Evolutionary conservation across 1,284 basidiomycete genomes (phyloP).

Genomic region (Cerrena zonata): DNA sequence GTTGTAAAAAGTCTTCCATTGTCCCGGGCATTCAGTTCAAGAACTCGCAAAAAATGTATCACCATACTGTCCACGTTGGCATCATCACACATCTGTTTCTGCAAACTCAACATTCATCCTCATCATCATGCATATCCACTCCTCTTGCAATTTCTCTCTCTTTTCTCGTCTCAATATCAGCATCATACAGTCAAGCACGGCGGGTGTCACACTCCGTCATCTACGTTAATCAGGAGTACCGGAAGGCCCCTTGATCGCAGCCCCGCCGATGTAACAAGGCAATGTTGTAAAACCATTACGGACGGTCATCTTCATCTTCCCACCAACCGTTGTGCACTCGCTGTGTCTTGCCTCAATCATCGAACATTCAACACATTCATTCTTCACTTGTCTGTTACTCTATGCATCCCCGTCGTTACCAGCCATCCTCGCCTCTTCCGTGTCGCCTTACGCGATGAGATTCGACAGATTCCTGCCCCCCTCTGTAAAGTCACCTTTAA

Average conservation of each 20-base stretch:
- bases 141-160: slow-evolving; percentile 38
- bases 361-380: slow-evolving; percentile 37
- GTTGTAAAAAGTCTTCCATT: slow-evolving; percentile 30
- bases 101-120: slow-evolving; percentile 39
- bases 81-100: slow-evolving; percentile 52
- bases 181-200: slow-evolving; percentile 29
- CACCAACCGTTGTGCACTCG: slow-evolving; percentile 26
- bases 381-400: slow-evolving; percentile 43
- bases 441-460: slow-evolving; percentile 40
- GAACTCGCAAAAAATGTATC: slow-evolving; percentile 72
- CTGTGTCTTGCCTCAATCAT: slow-evolving; percentile 22
- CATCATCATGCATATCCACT: slow-evolving; percentile 66
- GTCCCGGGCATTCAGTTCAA: slow-evolving; percentile 20
- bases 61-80: slow-evolving; percentile 59
- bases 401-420: slow-evolving; percentile 43
- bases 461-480: slow-evolving; percentile 29
- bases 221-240: slow-evolving; percentile 5
- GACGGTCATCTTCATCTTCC: slow-evolving; percentile 35
- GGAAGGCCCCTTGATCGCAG: slow-evolving; percentile 14
- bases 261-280: slow-evolving; percentile 17
- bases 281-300: slow-evolving; percentile 32
- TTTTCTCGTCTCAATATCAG: slow-evolving; percentile 10
- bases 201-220: slow-evolving; percentile 3
- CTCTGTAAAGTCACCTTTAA: slow-evolving; percentile 23
- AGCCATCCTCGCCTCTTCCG: slow-evolving; percentile 22